phyloP scores from a whole-genome alignment of 2,329 filamentous ascomycete species.

The Pseudocercospora cruenta region DNA sequence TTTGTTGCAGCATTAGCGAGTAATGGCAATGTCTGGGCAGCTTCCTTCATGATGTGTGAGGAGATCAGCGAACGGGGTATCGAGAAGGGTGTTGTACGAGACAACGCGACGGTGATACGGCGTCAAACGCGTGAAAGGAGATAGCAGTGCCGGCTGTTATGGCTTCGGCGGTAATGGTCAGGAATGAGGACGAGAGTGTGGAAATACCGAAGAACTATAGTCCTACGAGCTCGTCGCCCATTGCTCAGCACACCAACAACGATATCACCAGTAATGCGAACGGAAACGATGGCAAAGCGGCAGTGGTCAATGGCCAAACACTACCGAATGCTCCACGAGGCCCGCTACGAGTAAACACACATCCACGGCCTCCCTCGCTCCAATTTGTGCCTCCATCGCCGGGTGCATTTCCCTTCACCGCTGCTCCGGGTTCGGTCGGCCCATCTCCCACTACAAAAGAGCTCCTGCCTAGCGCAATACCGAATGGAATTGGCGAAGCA shows the following conservation, averaged over 20 bases:
- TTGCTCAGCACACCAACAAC: neutral
- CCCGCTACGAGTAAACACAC: constrained; percentile 10
- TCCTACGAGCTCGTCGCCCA: neutral
- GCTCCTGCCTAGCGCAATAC: constrained; percentile 8
- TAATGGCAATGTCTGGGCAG: neutral
- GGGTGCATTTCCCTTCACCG: constrained; percentile 28
- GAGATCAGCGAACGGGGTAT: neutral
- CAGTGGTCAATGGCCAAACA: constrained; percentile 15
- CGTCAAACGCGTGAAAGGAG: neutral
- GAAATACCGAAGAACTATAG: neutral
- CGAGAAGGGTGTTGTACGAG: neutral
- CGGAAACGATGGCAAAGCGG: neutral
- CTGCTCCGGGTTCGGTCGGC: constrained; percentile 26
- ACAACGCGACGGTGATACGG: neutral
- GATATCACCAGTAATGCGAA: neutral
- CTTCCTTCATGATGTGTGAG: neutral
- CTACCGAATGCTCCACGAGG: constrained; percentile 16
- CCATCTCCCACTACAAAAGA: constrained; percentile 28
- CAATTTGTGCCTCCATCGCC: constrained; percentile 24
- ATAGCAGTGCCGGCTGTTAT: neutral
- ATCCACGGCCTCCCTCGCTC: constrained; percentile 7
- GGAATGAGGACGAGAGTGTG: neutral
- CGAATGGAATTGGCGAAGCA: constrained; percentile 10
- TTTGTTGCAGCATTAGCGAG: neutral
- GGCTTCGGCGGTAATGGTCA: neutral